Conservation (phyloP, 1,284 basidiomycete species). For the Cryptococcus sp. region DNA sequence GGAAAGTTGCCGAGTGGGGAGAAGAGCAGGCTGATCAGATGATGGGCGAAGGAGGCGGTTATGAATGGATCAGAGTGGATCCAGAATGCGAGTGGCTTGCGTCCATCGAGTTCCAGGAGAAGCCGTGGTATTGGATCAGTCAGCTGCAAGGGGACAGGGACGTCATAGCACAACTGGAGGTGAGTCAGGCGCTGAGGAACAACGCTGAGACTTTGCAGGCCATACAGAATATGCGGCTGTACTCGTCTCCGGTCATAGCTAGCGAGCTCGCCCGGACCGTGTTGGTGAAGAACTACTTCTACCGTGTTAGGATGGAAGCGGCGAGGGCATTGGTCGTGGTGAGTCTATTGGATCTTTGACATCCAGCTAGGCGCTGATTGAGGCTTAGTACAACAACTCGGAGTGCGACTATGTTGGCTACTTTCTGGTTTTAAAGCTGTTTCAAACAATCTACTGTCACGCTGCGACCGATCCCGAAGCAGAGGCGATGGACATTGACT, state of each 20-base stretch:
- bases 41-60: constrained; percentile 77
- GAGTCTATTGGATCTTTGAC: constrained; percentile 47
- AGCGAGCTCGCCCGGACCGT: constrained; percentile 89
- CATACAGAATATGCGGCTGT: constrained; percentile 75
- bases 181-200: constrained; percentile 50
- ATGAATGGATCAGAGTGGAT: constrained; percentile 99
- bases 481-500: constrained; percentile 79
- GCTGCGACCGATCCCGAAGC: constrained; percentile 74
- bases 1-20: constrained; percentile 97
- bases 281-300: constrained; percentile 94
- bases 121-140: constrained; percentile 98
- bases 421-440: constrained; percentile 95
- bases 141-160: constrained; percentile 95
- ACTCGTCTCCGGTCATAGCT: constrained; percentile 85
- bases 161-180: constrained; percentile 97
- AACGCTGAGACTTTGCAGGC: constrained; percentile 60
- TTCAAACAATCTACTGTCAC: constrained; percentile 84
- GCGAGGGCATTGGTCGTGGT: constrained; percentile 82
- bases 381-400: constrained; percentile 37
- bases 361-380: not conserved
- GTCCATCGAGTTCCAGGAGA: constrained; percentile 87
- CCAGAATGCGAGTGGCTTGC: constrained; percentile 99
- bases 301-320: constrained; percentile 95
- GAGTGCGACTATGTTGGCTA: constrained; percentile 66
- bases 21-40: constrained; percentile 93